These are phyloP conservation scores for Colletotrichum noveboracense DNA, from an alignment of 2,329 filamentous ascomycete species.

Conservation along the genomic window DNA sequence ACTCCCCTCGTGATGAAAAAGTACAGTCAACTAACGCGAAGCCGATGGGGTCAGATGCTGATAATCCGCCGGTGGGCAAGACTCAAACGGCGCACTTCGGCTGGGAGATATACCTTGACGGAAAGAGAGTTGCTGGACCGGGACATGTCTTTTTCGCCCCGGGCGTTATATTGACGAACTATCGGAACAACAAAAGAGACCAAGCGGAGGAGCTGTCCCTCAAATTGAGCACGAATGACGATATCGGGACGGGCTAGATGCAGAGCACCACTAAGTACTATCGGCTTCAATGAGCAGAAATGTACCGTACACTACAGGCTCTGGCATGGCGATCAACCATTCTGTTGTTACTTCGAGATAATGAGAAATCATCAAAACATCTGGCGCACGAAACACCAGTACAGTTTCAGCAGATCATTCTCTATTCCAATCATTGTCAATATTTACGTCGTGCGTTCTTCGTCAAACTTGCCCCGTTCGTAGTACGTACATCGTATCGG, in stretches of 20 bases:
- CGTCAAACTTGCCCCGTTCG: no score
- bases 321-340: no score
- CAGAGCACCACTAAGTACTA: background rate
- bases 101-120: background rate
- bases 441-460: no score
- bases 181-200: background rate
- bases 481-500: background rate
- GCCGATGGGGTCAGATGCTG: background rate
- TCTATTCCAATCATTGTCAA: no score
- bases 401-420: no score
- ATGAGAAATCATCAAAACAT: no score
- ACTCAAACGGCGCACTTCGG: background rate
- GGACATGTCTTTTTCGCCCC: background rate
- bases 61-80: background rate
- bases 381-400: no score
- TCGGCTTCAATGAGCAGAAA: background rate
- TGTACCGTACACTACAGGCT: no score
- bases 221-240: rapidly evolving
- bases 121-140: background rate
- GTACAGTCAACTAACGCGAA: background rate
- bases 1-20: no score
- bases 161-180: background rate
- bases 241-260: background rate
- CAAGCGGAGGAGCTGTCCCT: rapidly evolving
- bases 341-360: no score